These are phyloP conservation scores for Vitis hybrid DNA, from an alignment of 177 flowering plant genomes.

Conservation along the genomic window DNA sequence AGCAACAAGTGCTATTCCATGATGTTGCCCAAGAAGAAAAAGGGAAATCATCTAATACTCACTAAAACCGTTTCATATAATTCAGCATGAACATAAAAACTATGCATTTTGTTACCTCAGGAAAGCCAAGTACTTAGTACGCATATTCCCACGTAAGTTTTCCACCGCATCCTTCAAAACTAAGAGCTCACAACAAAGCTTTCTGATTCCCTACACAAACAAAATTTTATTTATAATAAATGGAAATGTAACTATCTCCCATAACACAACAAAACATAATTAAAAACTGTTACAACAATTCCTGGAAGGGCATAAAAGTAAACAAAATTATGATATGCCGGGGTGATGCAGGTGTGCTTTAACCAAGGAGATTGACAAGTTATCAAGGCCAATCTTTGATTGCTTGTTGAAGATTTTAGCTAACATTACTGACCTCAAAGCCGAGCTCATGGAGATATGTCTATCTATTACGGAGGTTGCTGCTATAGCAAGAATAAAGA, in stretches of 20 bases:
- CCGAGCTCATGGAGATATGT: too few relatives aligned
- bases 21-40: background rate
- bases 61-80: background rate
- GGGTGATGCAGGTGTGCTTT: too few relatives aligned
- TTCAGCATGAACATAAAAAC: background rate
- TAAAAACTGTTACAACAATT: background rate
- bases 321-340: too few relatives aligned
- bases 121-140: slow-evolving; percentile 77
- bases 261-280: background rate
- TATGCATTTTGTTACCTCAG: slow-evolving; percentile 56
- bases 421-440: too few relatives aligned
- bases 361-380: too few relatives aligned
- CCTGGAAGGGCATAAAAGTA: background rate
- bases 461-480: too few relatives aligned
- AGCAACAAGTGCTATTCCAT: background rate
- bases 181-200: slow-evolving; percentile 89
- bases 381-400: too few relatives aligned
- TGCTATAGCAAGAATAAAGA: too few relatives aligned
- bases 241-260: background rate
- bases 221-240: background rate
- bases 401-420: too few relatives aligned
- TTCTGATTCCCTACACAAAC: slow-evolving; percentile 78
- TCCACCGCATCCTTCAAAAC: slow-evolving; percentile 97
- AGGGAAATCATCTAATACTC: background rate
- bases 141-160: slow-evolving; percentile 81